These are phyloP conservation scores for Haberlea rhodopensis DNA, from an alignment of 257 asterid species.

Conservation along the genomic window DNA sequence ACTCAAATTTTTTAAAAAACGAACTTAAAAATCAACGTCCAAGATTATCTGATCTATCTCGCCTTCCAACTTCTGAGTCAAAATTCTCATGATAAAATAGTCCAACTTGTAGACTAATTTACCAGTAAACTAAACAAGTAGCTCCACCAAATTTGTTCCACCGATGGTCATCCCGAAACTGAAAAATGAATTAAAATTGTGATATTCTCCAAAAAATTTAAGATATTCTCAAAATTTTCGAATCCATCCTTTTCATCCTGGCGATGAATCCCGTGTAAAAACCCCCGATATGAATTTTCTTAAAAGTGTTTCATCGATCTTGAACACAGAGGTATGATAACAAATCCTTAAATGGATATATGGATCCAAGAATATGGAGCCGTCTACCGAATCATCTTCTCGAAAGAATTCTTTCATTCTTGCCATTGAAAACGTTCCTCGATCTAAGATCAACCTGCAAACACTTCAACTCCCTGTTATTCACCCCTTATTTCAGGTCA, in stretches of 20 bases:
- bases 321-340: too few species aligned
- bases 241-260: not conserved
- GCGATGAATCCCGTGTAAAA: not conserved
- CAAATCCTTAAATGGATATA: constrained; percentile 22
- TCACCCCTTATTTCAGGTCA: constrained; percentile 52
- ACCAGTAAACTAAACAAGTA: not conserved
- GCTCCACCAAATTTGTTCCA: not conserved
- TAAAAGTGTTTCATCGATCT: too few species aligned
- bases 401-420: constrained; percentile 52
- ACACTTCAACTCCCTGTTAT: constrained; percentile 54
- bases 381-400: constrained; percentile 55
- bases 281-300: not conserved
- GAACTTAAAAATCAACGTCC: too few species aligned
- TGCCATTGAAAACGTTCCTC: constrained; percentile 59
- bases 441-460: constrained; percentile 61
- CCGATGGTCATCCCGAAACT: not conserved
- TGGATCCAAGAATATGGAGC: constrained; percentile 71
- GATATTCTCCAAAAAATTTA: too few species aligned
- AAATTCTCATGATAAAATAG: too few species aligned
- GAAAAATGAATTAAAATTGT: too few species aligned
- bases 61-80: not conserved
- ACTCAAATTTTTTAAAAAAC: too few species aligned
- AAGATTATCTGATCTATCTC: too few species aligned
- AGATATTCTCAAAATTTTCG: not conserved
- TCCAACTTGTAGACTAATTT: too few species aligned